Evolutionary conservation across 208 protist species (phyloP).

Genomic region (Acanthamoeba healyi): DNA sequence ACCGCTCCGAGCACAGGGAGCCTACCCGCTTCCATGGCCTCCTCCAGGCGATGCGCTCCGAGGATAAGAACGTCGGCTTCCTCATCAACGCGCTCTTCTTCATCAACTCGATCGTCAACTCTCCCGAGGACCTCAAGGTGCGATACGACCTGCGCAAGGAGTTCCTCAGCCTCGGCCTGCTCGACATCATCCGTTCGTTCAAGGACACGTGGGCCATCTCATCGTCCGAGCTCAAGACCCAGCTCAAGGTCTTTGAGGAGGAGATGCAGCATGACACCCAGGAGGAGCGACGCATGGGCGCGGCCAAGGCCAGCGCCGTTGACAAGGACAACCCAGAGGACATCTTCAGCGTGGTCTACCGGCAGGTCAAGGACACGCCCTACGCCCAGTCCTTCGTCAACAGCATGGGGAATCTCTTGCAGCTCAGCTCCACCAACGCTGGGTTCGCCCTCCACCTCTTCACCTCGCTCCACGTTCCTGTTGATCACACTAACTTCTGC

Average conservation of each 20-base stretch:
- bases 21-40: slow-evolving; percentile 18
- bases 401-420: not conserved
- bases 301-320: not conserved
- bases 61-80: slow-evolving; percentile 50
- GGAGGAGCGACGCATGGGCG: slow-evolving; percentile 11
- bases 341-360: slow-evolving; percentile 5
- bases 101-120: slow-evolving; percentile 54
- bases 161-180: slow-evolving; percentile 31
- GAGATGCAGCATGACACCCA: slow-evolving; percentile 51
- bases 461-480: not conserved
- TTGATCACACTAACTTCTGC: not conserved
- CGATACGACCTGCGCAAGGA: slow-evolving; percentile 51
- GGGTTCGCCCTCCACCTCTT: slow-evolving; percentile 8
- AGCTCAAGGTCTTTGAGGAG: slow-evolving; percentile 71
- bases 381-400: slow-evolving; percentile 53
- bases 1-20: slow-evolving; percentile 42
- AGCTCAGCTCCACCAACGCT: slow-evolving; percentile 24
- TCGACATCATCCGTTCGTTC: slow-evolving; percentile 2
- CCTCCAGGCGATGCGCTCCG: not conserved
- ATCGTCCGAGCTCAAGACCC: slow-evolving; percentile 57
- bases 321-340: slow-evolving; percentile 66
- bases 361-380: slow-evolving; percentile 48
- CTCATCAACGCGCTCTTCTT: slow-evolving; percentile 38
- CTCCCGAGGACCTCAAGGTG: slow-evolving; percentile 39
- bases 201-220: slow-evolving; percentile 41